Base-by-base conservation (phyloP, 306 rosid genomes). In the Morella rubra region DNA sequence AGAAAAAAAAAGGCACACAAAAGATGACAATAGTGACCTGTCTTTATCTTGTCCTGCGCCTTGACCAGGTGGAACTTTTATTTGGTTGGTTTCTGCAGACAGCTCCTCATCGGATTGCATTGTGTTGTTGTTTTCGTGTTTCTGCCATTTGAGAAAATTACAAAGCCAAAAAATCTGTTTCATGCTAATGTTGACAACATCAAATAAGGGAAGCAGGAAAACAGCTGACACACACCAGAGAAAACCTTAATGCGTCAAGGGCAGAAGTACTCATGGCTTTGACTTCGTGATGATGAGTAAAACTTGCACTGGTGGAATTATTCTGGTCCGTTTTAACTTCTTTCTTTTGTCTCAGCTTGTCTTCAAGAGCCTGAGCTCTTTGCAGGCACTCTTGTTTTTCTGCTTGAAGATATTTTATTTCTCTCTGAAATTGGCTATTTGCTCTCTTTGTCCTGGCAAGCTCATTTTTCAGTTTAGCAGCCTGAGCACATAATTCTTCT, bases 291-390 rank as follows among this genome's bases (percentile, higher is more conserved):
- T n/a, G 20, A 41, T 8, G 45, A 69, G 67, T 70, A 80, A 32
- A 45, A 69, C 59, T 70, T 42, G 46, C 62, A 51, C 32, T 73
- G 14, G 60, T 59, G 59, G 79, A 59, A 27, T 78, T 60, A 15
- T 60, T 85, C 55, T 78, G 82, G 73, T 84, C 84, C 60, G 73
- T 76, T 62, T 84, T 88, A 77, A 76, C 86, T 77, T 88, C 86
- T 84, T 81, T 85, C 42, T 56, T 64, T 77, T 72, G 81, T 73
- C 80, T 82, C 70, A 81, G 47, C 71, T 81, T 84, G 74, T 84
- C 87, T 84, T 85, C 87, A 78, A 76, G 84, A 73, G 86, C 81
- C 78, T 78, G 80, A 32, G 56, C 72, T 79, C 82, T 83, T 80
- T 70, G 74, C 71, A 65, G 77, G 68, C 70, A 71, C 67, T 84